A percentile compares a stretch with the other conserved stretches of the same genome.
Conservation (phyloP, 1,139 yeast genomes). For the Groenewaldozyma sp. region DNA sequence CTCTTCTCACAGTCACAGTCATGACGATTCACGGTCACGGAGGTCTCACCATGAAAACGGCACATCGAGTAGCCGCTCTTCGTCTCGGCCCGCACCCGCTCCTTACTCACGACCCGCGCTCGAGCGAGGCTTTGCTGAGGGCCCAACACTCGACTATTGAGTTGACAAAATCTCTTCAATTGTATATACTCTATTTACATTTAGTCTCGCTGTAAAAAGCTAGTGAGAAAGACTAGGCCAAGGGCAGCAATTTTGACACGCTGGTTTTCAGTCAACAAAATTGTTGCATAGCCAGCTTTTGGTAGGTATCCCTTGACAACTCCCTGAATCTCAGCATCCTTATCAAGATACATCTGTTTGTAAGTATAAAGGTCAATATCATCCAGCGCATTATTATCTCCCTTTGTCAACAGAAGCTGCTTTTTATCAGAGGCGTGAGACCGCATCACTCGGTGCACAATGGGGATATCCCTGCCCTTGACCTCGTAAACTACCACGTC, state of each 20-base stretch:
- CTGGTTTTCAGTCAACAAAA: conserved; percentile 80
- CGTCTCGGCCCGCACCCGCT: not conserved
- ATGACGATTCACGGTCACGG: too few species aligned
- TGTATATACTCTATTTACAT: not conserved
- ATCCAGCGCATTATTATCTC: conserved; percentile 91
- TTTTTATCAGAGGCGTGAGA: conserved; percentile 49
- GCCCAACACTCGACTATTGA: not conserved
- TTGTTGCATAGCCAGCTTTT: conserved; percentile 84
- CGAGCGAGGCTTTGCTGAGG: not conserved
- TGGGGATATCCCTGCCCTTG: conserved; percentile 73
- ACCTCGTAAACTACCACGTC: conserved; percentile 94
- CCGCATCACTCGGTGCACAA: conserved; percentile 88
- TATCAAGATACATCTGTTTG: conserved; percentile 66
- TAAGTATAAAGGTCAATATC: conserved; percentile 79
- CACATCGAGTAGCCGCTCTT: too few species aligned
- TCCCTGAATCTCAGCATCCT: conserved; percentile 73
- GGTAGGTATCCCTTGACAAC: conserved; percentile 89
- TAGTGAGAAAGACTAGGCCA: conserved; percentile 51
- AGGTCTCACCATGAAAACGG: too few species aligned
- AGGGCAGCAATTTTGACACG: conserved; percentile 64
- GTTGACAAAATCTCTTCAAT: not conserved
- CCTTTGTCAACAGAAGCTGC: conserved; percentile 82
- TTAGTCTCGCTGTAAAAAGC: conserved; percentile 28
- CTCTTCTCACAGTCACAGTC: too few species aligned
- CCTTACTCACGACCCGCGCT: not conserved